Percentiles rank a stretch among this genome's conserved stretches.
Evolutionary conservation across 1,139 yeast genomes (phyloP).

Genomic region (Pichia inconspicua): DNA sequence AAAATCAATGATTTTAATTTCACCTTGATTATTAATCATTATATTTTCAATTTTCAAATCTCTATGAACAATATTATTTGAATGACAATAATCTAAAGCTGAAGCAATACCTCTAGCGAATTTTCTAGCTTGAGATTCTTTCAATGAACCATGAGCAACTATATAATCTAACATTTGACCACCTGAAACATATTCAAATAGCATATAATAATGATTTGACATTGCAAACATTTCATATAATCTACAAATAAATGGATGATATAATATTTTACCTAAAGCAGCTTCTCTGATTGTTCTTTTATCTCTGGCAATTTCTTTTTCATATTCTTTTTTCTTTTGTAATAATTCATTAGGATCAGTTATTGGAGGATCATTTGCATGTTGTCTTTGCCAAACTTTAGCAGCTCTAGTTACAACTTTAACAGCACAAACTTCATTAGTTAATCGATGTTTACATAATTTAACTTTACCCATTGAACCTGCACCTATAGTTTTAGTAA

Average conservation of each 20-base stretch:
- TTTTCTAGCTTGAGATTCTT: conserved; percentile 89
- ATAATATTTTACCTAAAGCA: conserved; percentile 79
- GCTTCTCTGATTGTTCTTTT: conserved; percentile 92
- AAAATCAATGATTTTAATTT: conserved; percentile 90
- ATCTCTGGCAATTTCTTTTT: conserved; percentile 85
- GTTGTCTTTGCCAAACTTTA: conserved; percentile 68
- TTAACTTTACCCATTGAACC: conserved; percentile 99
- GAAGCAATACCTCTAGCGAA: conserved; percentile 96
- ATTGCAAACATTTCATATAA: conserved; percentile 90
- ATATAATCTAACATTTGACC: conserved; percentile 98
- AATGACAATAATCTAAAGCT: conserved; percentile 89
- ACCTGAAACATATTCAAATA: conserved; percentile 94
- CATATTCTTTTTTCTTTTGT: conserved; percentile 64
- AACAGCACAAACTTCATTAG: conserved; percentile 80
- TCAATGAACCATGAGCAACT: conserved; percentile 90
- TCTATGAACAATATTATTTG: conserved; percentile 90
- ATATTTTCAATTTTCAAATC: conserved; percentile 95
- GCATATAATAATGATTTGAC: conserved; percentile 96
- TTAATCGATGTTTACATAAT: conserved; percentile 75
- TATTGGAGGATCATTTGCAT: conserved; percentile 61
- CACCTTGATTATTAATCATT: conserved; percentile 89
- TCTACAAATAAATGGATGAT: conserved; percentile 90
- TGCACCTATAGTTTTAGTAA: conserved; percentile 90
- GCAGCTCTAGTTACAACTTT: conserved; percentile 79
- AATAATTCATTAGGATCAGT: conserved; percentile 48